phyloP scores from a whole-genome alignment of 352 stramenopile species.

The Detonula confervacea region DNA sequence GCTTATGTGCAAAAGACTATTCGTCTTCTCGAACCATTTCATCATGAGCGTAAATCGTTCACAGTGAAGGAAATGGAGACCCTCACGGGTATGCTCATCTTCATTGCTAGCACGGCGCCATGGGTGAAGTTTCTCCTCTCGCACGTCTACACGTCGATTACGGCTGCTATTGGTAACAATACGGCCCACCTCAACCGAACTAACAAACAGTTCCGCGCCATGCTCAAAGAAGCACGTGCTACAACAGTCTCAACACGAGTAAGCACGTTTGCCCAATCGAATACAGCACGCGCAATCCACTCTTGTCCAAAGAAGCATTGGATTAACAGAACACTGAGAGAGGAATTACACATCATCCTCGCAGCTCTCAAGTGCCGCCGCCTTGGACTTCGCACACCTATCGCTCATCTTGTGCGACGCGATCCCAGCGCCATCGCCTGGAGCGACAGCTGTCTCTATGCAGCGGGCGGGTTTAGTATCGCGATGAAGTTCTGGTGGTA shows the following conservation, averaged over 20 bases:
- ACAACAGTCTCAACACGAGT: neutral
- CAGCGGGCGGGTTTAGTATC: constrained; percentile 10
- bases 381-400: neutral
- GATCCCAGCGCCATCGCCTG: neutral
- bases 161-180: constrained; percentile 6
- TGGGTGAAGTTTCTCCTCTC: too few species aligned
- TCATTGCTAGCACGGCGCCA: too few species aligned
- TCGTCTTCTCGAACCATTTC: too few species aligned
- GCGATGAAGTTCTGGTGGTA: constrained; percentile 30
- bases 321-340: constrained; percentile 22
- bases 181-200: constrained; percentile 3
- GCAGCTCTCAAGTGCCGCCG: neutral
- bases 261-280: constrained; percentile 5
- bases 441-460: constrained; percentile 10
- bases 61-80: too few species aligned
- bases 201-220: constrained; percentile 13
- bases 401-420: constrained; percentile 7
- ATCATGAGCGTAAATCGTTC: too few species aligned
- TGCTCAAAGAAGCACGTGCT: neutral
- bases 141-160: constrained; percentile 3
- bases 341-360: constrained; percentile 21
- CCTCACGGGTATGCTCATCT: too few species aligned
- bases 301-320: neutral
- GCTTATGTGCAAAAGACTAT: too few species aligned
- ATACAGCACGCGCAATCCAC: constrained; percentile 1